These are phyloP conservation scores for Solanum pimpinellifolium DNA, from an alignment of 257 asterid species.

Conservation along the genomic window DNA sequence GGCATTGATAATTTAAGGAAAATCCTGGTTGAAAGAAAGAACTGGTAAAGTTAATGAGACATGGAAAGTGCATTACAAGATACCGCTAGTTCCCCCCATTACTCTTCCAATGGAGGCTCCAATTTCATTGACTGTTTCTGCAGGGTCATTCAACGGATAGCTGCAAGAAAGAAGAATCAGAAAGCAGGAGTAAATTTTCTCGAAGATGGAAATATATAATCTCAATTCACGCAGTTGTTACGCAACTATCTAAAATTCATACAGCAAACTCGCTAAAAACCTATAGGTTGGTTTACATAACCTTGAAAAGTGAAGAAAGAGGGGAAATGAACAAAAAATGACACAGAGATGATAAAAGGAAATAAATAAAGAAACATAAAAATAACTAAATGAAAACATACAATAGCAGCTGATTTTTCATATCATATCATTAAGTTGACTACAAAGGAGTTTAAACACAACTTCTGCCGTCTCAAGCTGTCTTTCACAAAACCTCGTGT, in stretches of 20 bases:
- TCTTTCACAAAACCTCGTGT: background rate
- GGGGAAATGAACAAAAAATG: background rate
- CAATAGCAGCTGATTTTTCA: background rate
- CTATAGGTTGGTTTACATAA: background rate
- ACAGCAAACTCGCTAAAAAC: background rate
- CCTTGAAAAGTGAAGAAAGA: background rate
- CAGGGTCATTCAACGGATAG: conserved; percentile 93
- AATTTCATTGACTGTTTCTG: conserved; percentile 68
- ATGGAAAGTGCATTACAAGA: conserved; percentile 40
- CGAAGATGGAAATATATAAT: background rate
- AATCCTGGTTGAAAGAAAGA: background rate
- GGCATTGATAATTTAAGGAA: background rate
- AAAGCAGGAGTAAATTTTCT: background rate
- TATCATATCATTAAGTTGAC: background rate
- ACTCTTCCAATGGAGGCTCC: conserved; percentile 80
- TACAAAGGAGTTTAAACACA: background rate
- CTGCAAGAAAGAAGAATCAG: conserved; percentile 25
- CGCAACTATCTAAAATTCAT: background rate
- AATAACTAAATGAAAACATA: background rate
- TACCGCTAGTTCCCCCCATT: conserved; percentile 99
- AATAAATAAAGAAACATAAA: background rate
- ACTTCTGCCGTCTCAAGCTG: background rate
- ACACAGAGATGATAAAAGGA: background rate
- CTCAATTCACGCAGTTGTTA: background rate
- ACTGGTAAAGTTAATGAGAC: background rate